phyloP scores from a whole-genome alignment of 768 basidiomycete species.

The Suillus tomentosus region DNA sequence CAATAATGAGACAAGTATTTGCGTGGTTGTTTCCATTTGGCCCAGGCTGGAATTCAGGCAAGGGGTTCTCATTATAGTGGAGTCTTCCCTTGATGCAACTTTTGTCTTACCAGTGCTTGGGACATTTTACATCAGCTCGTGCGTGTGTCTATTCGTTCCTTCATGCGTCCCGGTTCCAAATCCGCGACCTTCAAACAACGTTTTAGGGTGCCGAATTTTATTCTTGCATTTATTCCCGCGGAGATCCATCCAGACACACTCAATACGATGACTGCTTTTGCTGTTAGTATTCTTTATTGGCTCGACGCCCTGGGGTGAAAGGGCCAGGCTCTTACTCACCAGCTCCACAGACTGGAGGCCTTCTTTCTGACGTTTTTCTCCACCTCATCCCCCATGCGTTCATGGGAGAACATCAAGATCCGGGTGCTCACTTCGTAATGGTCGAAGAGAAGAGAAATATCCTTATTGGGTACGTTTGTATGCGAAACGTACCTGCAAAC shows the following conservation, averaged over 20 bases:
- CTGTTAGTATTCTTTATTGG: constrained; percentile 49
- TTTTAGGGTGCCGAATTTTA: constrained; percentile 86
- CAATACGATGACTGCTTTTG: constrained; percentile 94
- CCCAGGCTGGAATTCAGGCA: constrained; percentile 83
- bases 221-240: constrained; percentile 91
- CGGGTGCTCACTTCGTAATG: constrained; percentile 74
- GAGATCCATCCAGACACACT: constrained; percentile 82
- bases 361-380: constrained; percentile 90
- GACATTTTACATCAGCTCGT: constrained; percentile 98
- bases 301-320: constrained; percentile 13
- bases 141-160: constrained; percentile 36
- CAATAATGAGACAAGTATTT: constrained; percentile 80
- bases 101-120: constrained; percentile 60
- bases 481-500: constrained; percentile 9
- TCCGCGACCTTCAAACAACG: constrained; percentile 23
- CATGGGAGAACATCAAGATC: constrained; percentile 81
- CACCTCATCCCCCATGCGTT: constrained; percentile 92
- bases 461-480: constrained; percentile 68
- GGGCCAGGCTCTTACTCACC: constrained; percentile 21
- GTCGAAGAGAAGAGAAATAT: constrained; percentile 93
- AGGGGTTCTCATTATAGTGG: constrained; percentile 17
- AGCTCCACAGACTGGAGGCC: constrained; percentile 71
- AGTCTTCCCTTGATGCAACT: constrained; percentile 5
- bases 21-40: constrained; percentile 86
- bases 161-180: constrained; percentile 12